phyloP scores from a whole-genome alignment of 352 stramenopile genomes.

The Phytophthora chlamydospora region DNA sequence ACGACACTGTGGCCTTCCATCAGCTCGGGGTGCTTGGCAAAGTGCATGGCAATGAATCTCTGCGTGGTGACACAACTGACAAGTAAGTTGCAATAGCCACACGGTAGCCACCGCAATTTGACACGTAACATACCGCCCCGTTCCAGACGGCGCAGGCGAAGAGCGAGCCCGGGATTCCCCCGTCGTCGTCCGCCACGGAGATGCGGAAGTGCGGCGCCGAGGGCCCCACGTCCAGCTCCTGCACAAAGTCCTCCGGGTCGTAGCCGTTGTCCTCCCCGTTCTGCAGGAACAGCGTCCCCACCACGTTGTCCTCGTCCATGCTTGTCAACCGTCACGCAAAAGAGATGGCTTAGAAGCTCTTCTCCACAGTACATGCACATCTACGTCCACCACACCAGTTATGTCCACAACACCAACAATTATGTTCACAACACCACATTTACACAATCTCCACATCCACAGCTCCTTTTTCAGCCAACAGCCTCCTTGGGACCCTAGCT shows the following conservation, averaged over 20 bases:
- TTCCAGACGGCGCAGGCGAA: conserved; percentile 60
- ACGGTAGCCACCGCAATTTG: conserved; percentile 1
- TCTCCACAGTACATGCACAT: too few relatives aligned
- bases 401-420: too few relatives aligned
- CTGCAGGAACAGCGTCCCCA: conserved; percentile 43
- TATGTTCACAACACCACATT: too few relatives aligned
- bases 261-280: conserved; percentile 51
- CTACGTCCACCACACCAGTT: too few relatives aligned
- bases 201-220: conserved; percentile 39
- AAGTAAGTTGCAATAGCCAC: neutral
- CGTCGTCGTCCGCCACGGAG: conserved; percentile 53
- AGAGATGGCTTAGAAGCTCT: too few relatives aligned
- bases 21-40: conserved; percentile 40
- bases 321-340: neutral
- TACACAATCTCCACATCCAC: too few relatives aligned
- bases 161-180: conserved; percentile 52
- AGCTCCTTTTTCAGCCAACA: too few relatives aligned
- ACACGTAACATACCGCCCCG: conserved; percentile 34
- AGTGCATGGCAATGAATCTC: conserved; percentile 53
- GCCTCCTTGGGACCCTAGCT: too few relatives aligned
- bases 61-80: conserved; percentile 8
- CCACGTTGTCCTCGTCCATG: conserved; percentile 42
- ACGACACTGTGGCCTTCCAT: conserved; percentile 40
- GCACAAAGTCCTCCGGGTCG: conserved; percentile 46
- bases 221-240: conserved; percentile 36